Percentiles rank a stretch among this genome's conserved stretches.
phyloP scores from a whole-genome alignment of 2,329 filamentous ascomycete species.

The Harringtonia aguacate region DNA sequence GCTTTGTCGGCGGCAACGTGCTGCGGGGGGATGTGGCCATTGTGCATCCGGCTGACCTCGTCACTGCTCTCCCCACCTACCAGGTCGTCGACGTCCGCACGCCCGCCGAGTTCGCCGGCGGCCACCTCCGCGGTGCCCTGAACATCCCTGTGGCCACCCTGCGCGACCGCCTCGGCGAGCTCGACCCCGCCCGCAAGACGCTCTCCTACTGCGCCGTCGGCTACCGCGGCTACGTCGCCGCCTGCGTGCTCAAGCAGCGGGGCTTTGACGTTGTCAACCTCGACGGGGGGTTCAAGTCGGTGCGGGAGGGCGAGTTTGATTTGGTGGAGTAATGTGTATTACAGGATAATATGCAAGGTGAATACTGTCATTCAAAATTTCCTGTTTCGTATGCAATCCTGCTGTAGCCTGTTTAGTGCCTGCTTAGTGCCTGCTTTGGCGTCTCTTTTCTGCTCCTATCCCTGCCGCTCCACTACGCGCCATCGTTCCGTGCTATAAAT shows the following conservation, averaged over 20 bases:
- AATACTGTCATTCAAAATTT: no score
- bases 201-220: conserved; percentile 16
- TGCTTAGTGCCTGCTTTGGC: no score
- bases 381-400: no score
- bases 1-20: conserved; percentile 17
- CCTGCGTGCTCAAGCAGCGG: conserved; percentile 11
- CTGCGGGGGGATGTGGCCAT: conserved; percentile 15
- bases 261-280: conserved; percentile 13
- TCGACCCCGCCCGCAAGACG: conserved; percentile 4
- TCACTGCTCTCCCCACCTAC: background rate
- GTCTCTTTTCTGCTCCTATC: no score
- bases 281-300: conserved; percentile 9
- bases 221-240: conserved; percentile 12
- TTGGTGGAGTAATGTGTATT: no score
- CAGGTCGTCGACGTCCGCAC: conserved; percentile 11
- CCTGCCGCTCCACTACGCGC: no score
- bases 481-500: no score
- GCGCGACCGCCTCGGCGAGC: conserved; percentile 5
- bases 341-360: no score
- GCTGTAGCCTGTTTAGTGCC: no score
- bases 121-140: conserved; percentile 6
- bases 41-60: conserved; percentile 12
- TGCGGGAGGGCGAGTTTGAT: background rate
- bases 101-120: conserved; percentile 6
- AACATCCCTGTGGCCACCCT: conserved; percentile 10